Base-by-base conservation (phyloP, 306 rosid species). In the Albizia julibrissin region DNA sequence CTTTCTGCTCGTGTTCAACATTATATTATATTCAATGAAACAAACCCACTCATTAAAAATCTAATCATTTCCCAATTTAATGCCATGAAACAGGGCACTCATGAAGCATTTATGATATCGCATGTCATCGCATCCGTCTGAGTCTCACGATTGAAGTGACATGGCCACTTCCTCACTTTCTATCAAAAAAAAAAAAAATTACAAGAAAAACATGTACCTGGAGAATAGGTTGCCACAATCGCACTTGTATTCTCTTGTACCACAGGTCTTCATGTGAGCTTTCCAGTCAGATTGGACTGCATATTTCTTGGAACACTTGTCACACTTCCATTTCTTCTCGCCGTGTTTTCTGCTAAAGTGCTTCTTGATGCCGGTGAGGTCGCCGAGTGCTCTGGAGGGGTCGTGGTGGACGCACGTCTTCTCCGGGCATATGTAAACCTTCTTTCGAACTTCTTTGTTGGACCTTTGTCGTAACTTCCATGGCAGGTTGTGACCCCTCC, bases 241-340 rank as follows among this genome's bases (percentile, higher is more conserved):
- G 24, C 99, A 95, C 82, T 92, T 95, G 59, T 93, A 95, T 83
- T 95, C 99, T 78, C 99, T 80, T 40, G 99, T 95, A 9, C 99
- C 99, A 79, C 99, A 95, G 1, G 99, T 95, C 79, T 95, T 95
- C 65, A 91, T 86, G 86, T 95, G 99, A 76, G 99, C 99, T 82
- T 95, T 95, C 99, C 99, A 95, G 79, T 95, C 98, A 1, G 98
- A 95, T 69, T 93, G 99, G 54, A 95, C 98, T 0, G 99, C 99
- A 69, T 95, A 95, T 81, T 93, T 95, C 91, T 95, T 95, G 0
- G 99, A 92, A 83, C 99, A 95, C 83, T 93, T 95, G 0, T 93
- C 98, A 66, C 99, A 95, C 90, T 93, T 95, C 99, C 99, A 95
- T 87, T 95, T 95, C 86, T 95, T 95, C 90, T 95, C 99, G 5